A percentile compares a stretch with the other conserved stretches of the same genome.
phyloP scores from a whole-genome alignment of 2,329 filamentous ascomycete genomes.

The Hymenoscyphus scutula region DNA sequence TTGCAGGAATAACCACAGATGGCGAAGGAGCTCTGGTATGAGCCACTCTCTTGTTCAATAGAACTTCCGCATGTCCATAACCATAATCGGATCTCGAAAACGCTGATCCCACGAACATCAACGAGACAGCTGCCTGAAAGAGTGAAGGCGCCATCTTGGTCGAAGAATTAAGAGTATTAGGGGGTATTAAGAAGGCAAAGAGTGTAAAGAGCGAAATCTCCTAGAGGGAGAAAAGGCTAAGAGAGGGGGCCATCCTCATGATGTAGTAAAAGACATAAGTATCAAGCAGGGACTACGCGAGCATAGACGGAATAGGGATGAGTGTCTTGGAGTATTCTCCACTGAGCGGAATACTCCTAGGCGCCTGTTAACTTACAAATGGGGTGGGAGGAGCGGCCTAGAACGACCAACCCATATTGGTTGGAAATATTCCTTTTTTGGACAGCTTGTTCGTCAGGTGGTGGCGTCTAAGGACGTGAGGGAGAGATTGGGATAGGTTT shows the following conservation, averaged over 20 bases:
- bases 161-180: slow-evolving; percentile 5
- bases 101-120: slow-evolving; percentile 14
- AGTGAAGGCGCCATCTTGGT: slow-evolving; percentile 23
- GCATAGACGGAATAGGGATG: slow-evolving; percentile 5
- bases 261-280: slow-evolving; percentile 3
- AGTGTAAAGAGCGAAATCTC: neutral
- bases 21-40: neutral
- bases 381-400: neutral
- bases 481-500: neutral
- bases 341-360: neutral
- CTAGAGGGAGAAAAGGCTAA: neutral
- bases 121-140: slow-evolving; percentile 19
- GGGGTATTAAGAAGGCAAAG: slow-evolving; percentile 3
- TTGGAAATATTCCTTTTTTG: neutral
- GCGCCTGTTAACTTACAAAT: neutral
- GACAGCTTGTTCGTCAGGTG: neutral
- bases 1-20: slow-evolving; percentile 13
- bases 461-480: neutral
- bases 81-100: slow-evolving; percentile 5
- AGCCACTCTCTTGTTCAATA: slow-evolving; percentile 11
- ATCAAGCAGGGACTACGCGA: neutral
- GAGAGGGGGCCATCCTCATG: neutral
- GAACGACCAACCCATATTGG: neutral
- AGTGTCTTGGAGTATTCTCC: slow-evolving; percentile 15
- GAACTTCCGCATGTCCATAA: slow-evolving; percentile 7